phyloP scores from a whole-genome alignment of 768 basidiomycete genomes.

The Naganishia vaughanmartiniae region DNA sequence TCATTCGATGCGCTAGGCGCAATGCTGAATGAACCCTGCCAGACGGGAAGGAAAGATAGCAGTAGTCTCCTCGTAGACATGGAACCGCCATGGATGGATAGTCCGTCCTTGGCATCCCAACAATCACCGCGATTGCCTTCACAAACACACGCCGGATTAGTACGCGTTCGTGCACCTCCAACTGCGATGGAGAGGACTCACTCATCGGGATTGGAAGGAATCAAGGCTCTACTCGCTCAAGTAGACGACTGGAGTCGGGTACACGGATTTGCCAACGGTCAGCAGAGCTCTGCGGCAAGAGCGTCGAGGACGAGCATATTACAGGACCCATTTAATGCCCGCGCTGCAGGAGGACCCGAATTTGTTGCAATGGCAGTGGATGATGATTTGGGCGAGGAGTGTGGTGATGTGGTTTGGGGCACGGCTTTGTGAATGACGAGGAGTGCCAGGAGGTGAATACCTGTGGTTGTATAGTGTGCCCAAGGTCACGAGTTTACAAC shows the following conservation, averaged over 20 bases:
- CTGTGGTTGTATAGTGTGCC: too few species aligned
- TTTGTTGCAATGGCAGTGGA: too few species aligned
- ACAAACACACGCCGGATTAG: background rate
- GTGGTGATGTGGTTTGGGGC: slow-evolving; percentile 7
- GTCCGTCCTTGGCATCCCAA: background rate
- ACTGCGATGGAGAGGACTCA: background rate
- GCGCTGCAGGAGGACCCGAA: too few species aligned
- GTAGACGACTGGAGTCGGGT: slow-evolving; percentile 5
- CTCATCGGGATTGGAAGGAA: slow-evolving; percentile 8
- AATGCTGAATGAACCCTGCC: background rate
- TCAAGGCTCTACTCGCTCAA: slow-evolving; percentile 10
- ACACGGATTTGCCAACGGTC: background rate
- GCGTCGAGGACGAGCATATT: too few species aligned
- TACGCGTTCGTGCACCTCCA: background rate
- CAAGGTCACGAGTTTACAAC: too few species aligned
- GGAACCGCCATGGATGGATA: slow-evolving; percentile 19
- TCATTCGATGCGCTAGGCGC: slow-evolving; percentile 15
- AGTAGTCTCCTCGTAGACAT: slow-evolving; percentile 1
- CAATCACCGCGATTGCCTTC: background rate
- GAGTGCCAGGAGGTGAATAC: too few species aligned
- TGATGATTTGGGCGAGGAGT: background rate
- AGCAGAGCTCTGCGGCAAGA: too few species aligned
- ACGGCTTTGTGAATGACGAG: background rate
- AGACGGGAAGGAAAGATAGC: background rate
- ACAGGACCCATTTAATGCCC: too few species aligned